phyloP scores from a whole-genome alignment of 148 eudicot species.

The Chenopodium album region DNA sequence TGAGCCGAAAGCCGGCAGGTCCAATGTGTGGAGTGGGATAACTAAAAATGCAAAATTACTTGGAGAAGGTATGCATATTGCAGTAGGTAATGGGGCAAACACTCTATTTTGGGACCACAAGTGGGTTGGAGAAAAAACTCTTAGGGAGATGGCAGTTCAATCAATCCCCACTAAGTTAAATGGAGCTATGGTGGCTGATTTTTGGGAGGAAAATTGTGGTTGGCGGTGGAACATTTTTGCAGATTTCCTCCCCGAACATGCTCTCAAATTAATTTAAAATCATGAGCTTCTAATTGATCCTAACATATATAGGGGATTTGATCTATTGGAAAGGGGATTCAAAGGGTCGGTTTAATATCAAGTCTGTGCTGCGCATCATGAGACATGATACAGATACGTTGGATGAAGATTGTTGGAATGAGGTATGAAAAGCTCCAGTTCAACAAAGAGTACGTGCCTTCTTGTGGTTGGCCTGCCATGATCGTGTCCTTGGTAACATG shows the following conservation, averaged over 20 bases:
- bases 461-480: not conserved
- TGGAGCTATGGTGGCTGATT: not conserved
- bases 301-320: too few relatives aligned
- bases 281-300: too few relatives aligned
- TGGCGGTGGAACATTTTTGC: not conserved
- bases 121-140: not conserved
- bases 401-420: not conserved
- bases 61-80: not conserved
- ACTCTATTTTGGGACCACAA: not conserved
- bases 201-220: not conserved
- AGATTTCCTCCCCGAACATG: too few relatives aligned
- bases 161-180: not conserved
- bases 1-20: too few relatives aligned
- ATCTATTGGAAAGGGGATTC: too few relatives aligned
- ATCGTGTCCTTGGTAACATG: not conserved
- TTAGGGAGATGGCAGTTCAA: too few relatives aligned
- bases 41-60: not conserved
- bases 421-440: not conserved
- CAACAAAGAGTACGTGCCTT: not conserved
- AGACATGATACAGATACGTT: not conserved
- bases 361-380: not conserved
- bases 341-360: not conserved
- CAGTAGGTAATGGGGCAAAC: not conserved
- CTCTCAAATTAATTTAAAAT: too few relatives aligned
- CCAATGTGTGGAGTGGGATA: not conserved